These are phyloP conservation scores for Russula virescens DNA, from an alignment of 768 basidiomycete genomes.

Conservation along the genomic window DNA sequence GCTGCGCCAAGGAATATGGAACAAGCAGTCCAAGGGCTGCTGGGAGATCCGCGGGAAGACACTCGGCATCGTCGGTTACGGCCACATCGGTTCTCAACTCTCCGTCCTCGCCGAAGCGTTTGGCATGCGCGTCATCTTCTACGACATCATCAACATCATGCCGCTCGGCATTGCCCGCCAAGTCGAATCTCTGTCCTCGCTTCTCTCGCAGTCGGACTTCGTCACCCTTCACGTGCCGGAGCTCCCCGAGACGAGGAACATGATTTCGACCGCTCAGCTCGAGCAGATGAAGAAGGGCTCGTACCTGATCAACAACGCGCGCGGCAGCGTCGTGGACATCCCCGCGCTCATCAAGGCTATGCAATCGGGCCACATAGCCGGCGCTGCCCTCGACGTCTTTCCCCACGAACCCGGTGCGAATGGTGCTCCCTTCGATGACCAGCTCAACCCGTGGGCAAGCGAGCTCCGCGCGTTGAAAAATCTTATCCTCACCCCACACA, in stretches of 20 bases:
- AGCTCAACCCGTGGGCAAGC: slow-evolving; percentile 80
- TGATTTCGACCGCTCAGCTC: slow-evolving; percentile 77
- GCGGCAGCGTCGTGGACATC: slow-evolving; percentile 93
- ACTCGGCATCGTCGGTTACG: slow-evolving; percentile 95
- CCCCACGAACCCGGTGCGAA: slow-evolving; percentile 91
- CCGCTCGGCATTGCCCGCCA: slow-evolving; percentile 92
- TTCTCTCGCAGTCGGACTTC: slow-evolving; percentile 82
- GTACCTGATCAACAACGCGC: slow-evolving; percentile 97
- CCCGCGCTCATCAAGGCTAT: slow-evolving; percentile 80
- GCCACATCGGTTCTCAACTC: slow-evolving; percentile 96
- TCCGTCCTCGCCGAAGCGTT: slow-evolving; percentile 96
- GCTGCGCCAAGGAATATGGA: slow-evolving; percentile 89
- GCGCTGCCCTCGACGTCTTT: slow-evolving; percentile 92
- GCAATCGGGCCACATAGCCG: slow-evolving; percentile 81
- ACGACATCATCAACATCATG: slow-evolving; percentile 96
- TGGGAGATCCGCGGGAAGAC: slow-evolving; percentile 99
- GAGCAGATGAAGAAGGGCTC: slow-evolving; percentile 91
- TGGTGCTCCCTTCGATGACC: slow-evolving; percentile 83
- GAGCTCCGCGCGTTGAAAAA: slow-evolving; percentile 74
- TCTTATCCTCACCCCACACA: slow-evolving; percentile 96
- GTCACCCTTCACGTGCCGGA: slow-evolving; percentile 97
- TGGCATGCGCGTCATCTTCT: slow-evolving; percentile 92
- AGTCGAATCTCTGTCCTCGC: slow-evolving; percentile 66
- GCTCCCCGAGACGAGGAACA: slow-evolving; percentile 89
- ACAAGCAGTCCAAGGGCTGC: slow-evolving; percentile 97